Evolutionary conservation across 2,329 filamentous ascomycete genomes (phyloP), one percentile per base, ranked within the genome.

Genomic region (Fusarium buxicola): DNA sequence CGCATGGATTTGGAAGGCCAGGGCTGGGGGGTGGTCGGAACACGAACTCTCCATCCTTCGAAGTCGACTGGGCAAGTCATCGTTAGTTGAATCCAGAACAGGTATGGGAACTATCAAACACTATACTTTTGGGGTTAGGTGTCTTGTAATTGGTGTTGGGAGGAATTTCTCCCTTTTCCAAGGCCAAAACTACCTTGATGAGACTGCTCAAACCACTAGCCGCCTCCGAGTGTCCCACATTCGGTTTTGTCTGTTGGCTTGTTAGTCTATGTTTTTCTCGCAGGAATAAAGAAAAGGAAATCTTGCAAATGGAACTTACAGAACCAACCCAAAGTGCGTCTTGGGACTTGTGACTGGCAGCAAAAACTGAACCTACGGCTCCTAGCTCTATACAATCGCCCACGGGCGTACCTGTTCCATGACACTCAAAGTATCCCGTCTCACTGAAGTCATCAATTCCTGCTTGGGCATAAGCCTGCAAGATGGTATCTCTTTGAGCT

Each of bases 291-390:
- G 12, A 40, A 32, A 11, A 8, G n/a, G 3, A 30, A 47, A 16
- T 58, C 4, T 48, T 30, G 30, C 25, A 16, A 46, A 36, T 46
- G 16, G 77, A 74, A 70, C 82, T 81, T 52, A 82, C 72, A 2
- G 80, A 81, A 5, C 80, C 81, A 2, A 84, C 73, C 30, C 15
- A 82, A 58, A 10, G 79, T 74, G 4, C 71, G 60, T 21, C 73
- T 66, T 12, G 47, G 21, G 48, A 35, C 9, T 60, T 56, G 55
- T 65, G 66, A 21, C 59, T 63, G 8, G 45, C 47, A 32, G 66
- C 60, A 48, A 77, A 78, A 2, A 75, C 68, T 2, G 59, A 64
- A 8, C 65, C 67, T 7, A 82, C 73, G 1, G 77, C 78, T 1
- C 65, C 58, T 0, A 70, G 35, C 44, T 74, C 73, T 10, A 73